Evolutionary conservation across 176 grass and related monocot species (phyloP).

Genomic region (Dactylis glomerata): DNA sequence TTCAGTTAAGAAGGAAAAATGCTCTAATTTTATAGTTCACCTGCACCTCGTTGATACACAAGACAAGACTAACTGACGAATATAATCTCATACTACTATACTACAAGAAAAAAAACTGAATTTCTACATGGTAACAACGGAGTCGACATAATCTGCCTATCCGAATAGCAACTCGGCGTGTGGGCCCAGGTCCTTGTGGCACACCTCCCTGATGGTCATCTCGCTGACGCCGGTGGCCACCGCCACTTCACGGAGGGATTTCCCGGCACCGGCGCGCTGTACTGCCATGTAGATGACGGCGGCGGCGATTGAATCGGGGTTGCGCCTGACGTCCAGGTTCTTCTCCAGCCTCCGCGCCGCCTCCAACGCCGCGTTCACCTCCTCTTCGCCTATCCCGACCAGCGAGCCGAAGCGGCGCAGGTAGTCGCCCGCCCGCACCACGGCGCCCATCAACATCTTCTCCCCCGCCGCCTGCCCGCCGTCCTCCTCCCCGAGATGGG

Average conservation of each 20-base stretch:
- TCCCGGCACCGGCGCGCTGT: not conserved
- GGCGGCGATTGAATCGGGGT: conserved; percentile 42
- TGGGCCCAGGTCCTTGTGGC: conserved; percentile 27
- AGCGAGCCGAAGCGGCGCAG: conserved; percentile 26
- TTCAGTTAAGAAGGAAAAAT: no score
- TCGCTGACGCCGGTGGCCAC: conserved; percentile 34
- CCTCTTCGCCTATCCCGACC: not conserved
- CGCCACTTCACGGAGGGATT: conserved; percentile 34
- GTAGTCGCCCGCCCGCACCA: conserved; percentile 36
- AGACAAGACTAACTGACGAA: no score
- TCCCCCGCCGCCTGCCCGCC: not conserved
- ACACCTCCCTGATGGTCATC: conserved; percentile 38
- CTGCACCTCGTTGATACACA: no score
- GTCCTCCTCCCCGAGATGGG: conserved; percentile 29
- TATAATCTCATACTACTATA: no score
- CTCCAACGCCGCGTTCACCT: conserved; percentile 6
- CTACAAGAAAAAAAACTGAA: no score
- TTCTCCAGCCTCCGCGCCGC: conserved; percentile 37
- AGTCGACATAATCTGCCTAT: not conserved
- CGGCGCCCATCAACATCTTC: conserved; percentile 5
- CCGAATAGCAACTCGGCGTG: conserved; percentile 27
- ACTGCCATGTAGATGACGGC: conserved; percentile 42
- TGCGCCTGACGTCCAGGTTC: conserved; percentile 37
- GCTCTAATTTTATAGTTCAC: no score
- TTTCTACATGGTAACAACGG: no score